phyloP scores from a whole-genome alignment of 352 stramenopile genomes.

The Phytophthora sojae region DNA sequence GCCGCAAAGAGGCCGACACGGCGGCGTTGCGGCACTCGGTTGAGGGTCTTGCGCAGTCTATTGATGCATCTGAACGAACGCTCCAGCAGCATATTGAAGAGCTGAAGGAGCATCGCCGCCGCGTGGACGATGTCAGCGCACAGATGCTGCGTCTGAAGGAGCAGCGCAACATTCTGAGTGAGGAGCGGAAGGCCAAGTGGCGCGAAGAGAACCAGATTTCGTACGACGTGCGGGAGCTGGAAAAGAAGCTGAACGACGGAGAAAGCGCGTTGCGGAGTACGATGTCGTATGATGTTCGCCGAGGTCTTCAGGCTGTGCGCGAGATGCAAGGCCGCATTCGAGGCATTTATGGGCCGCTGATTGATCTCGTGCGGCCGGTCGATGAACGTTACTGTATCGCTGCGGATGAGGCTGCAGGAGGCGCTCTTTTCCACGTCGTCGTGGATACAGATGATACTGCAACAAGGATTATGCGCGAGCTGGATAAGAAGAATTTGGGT shows the following conservation, averaged over 20 bases:
- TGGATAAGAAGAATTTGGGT: conserved; percentile 95
- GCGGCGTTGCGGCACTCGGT: conserved; percentile 49
- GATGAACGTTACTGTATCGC: conserved; percentile 94
- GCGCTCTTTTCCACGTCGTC: conserved; percentile 98
- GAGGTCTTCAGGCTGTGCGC: conserved; percentile 83
- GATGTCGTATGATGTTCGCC: conserved; percentile 88
- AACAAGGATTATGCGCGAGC: conserved; percentile 93
- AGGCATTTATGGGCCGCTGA: conserved; percentile 95
- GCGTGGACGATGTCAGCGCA: conserved; percentile 58
- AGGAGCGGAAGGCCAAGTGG: conserved; percentile 86
- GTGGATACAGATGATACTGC: conserved; percentile 98
- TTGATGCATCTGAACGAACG: conserved; percentile 55
- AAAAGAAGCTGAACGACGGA: conserved; percentile 73
- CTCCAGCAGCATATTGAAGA: conserved; percentile 56
- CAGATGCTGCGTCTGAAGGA: conserved; percentile 81
- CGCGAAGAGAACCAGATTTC: conserved; percentile 81
- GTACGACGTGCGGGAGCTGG: conserved; percentile 78
- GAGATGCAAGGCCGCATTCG: conserved; percentile 89
- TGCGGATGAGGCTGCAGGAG: conserved; percentile 96
- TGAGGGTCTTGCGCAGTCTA: conserved; percentile 48
- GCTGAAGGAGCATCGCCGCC: conserved; percentile 58
- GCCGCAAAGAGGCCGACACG: conserved; percentile 67
- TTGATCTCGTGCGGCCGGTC: conserved; percentile 94
- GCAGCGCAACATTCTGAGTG: conserved; percentile 77
- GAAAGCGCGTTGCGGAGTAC: conserved; percentile 84